A percentile compares a stretch with the other conserved stretches of the same genome.
Conservation (phyloP, 1,284 basidiomycete genomes). For the Serendipita sp. region DNA sequence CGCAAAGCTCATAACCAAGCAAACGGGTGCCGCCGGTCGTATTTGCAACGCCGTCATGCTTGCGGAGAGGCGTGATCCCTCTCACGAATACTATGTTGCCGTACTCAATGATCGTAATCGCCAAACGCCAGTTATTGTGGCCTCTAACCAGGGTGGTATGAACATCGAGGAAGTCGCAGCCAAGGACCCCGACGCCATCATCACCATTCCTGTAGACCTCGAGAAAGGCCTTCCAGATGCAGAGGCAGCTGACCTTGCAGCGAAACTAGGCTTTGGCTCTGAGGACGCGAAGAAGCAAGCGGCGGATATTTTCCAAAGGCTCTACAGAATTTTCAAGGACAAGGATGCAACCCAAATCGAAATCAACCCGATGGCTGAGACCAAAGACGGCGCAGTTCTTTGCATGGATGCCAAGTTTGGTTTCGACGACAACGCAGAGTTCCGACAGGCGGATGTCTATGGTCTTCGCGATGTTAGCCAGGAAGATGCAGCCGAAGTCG, state of each 20-base stretch:
- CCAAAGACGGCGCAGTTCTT: constrained; percentile 82
- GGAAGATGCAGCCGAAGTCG: constrained; percentile 94
- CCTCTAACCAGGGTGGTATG: constrained; percentile 89
- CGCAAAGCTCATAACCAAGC: constrained; percentile 93
- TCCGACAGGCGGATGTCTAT: constrained; percentile 90
- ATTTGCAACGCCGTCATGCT: constrained; percentile 98
- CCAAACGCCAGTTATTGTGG: constrained; percentile 85
- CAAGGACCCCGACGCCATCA: constrained; percentile 89
- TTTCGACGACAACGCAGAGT: constrained; percentile 98
- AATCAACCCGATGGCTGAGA: constrained; percentile 98
- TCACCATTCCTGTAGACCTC: constrained; percentile 88
- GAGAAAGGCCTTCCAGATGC: constrained; percentile 66
- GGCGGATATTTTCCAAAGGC: constrained; percentile 85
- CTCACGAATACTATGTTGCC: constrained; percentile 97
- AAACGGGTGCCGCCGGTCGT: constrained; percentile 87
- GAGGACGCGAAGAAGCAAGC: constrained; percentile 64
- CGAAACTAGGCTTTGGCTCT: constrained; percentile 81
- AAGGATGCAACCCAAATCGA: constrained; percentile 99
- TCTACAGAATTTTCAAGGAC: constrained; percentile 96
- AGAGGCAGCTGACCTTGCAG: constrained; percentile 68
- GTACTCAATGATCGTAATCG: constrained; percentile 89
- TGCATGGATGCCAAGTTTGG: constrained; percentile 99
- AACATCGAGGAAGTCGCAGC: constrained; percentile 99
- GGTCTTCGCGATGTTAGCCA: constrained; percentile 83
- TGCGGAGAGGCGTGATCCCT: constrained; percentile 84